Evolutionary conservation across 23 red algal species (phyloP).

Genomic region (Gracilaria caudata): DNA sequence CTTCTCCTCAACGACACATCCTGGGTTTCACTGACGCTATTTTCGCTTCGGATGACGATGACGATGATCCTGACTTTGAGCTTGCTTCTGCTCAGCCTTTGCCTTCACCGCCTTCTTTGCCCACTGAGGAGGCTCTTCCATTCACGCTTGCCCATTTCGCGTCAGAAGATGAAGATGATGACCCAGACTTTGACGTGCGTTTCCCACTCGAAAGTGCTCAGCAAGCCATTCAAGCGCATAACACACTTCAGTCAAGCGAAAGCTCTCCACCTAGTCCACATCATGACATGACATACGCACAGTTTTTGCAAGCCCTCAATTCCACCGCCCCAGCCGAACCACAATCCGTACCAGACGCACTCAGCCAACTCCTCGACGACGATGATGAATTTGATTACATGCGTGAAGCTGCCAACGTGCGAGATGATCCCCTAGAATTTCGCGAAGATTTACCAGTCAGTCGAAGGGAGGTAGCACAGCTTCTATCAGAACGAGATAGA

Average conservation of each 20-base stretch:
- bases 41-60: constrained; percentile 16
- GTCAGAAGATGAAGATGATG: constrained; percentile 50
- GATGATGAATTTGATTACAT: constrained; percentile 71
- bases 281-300: constrained; percentile 12
- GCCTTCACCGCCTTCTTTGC: not conserved
- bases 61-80: constrained; percentile 21
- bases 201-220: not conserved
- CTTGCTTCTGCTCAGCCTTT: not conserved
- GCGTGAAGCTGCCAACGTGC: constrained; percentile 57
- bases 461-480: constrained; percentile 45
- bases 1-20: not conserved
- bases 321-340: not conserved
- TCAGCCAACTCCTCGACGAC: constrained; percentile 40
- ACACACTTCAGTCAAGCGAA: constrained; percentile 4
- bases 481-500: constrained; percentile 23
- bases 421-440: constrained; percentile 60
- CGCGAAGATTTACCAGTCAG: constrained; percentile 47
- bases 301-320: constrained; percentile 17
- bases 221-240: not conserved
- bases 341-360: not conserved
- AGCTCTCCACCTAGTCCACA: not conserved
- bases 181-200: constrained; percentile 28
- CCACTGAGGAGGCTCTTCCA: not conserved
- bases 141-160: constrained; percentile 19
- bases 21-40: constrained; percentile 2